Conservation (phyloP, 2,329 filamentous ascomycete genomes). For the Monosporascus ibericus region DNA sequence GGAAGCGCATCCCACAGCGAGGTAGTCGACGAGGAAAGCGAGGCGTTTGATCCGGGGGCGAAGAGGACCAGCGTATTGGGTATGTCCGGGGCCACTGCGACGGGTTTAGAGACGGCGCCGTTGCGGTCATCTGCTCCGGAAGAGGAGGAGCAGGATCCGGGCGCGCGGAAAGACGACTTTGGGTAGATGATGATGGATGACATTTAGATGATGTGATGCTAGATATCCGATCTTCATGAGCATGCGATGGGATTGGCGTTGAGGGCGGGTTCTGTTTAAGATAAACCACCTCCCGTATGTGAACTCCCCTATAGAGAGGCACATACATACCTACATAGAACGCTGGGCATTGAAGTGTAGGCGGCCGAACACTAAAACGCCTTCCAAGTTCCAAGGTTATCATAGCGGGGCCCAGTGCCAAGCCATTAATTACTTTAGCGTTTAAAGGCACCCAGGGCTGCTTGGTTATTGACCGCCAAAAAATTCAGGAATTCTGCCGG, state of each 20-base stretch:
- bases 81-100: constrained; percentile 30
- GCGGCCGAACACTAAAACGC: too few species aligned
- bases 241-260: too few species aligned
- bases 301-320: too few species aligned
- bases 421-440: not conserved
- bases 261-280: too few species aligned
- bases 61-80: constrained; percentile 51
- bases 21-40: constrained; percentile 44
- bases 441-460: too few species aligned
- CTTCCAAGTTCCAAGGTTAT: not conserved
- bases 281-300: too few species aligned
- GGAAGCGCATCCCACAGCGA: constrained; percentile 28
- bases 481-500: constrained; percentile 24
- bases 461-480: constrained; percentile 17
- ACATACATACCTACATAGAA: too few species aligned
- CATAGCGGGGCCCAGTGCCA: not conserved
- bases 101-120: constrained; percentile 45
- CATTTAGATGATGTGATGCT: too few species aligned
- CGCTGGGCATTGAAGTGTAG: too few species aligned
- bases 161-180: constrained; percentile 20
- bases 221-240: too few species aligned
- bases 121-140: constrained; percentile 23
- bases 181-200: constrained; percentile 10
- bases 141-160: constrained; percentile 15
- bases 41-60: constrained; percentile 48